phyloP scores from a whole-genome alignment of 176 grass and related monocot species.

The Zoysia japonica region DNA sequence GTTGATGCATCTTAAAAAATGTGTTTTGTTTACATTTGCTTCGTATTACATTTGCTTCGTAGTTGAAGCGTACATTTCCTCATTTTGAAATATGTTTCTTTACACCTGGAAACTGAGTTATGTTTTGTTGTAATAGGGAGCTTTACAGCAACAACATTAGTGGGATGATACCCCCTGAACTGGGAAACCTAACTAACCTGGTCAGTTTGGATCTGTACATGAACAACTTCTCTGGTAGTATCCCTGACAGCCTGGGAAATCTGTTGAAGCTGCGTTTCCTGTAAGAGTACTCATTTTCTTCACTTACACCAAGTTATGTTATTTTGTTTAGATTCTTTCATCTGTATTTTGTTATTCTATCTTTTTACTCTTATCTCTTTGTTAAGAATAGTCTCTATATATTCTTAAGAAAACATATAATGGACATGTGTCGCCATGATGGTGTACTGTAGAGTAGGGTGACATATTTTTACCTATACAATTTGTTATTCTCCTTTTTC shows the following conservation, averaged over 20 bases:
- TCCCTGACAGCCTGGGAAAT: conserved; percentile 65
- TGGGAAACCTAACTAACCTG: conserved; percentile 74
- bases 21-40: conserved; percentile 11
- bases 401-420: too few species aligned
- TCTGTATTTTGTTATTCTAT: too few species aligned
- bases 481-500: background rate
- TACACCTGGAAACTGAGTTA: conserved; percentile 34
- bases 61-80: background rate
- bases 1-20: background rate
- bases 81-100: background rate
- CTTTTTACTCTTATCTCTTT: too few species aligned
- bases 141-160: conserved; percentile 83
- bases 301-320: conserved; percentile 9
- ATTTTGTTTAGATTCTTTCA: background rate
- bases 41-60: conserved; percentile 7
- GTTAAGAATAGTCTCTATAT: too few species aligned
- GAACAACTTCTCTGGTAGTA: conserved; percentile 54
- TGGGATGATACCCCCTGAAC: conserved; percentile 68
- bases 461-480: too few species aligned
- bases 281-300: conserved; percentile 46
- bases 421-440: too few species aligned
- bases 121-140: conserved; percentile 53
- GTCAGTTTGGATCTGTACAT: conserved; percentile 88
- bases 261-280: conserved; percentile 75
- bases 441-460: too few species aligned